Conservation (phyloP, 2,329 filamentous ascomycete genomes). For the Clarireedia monteithiana region DNA sequence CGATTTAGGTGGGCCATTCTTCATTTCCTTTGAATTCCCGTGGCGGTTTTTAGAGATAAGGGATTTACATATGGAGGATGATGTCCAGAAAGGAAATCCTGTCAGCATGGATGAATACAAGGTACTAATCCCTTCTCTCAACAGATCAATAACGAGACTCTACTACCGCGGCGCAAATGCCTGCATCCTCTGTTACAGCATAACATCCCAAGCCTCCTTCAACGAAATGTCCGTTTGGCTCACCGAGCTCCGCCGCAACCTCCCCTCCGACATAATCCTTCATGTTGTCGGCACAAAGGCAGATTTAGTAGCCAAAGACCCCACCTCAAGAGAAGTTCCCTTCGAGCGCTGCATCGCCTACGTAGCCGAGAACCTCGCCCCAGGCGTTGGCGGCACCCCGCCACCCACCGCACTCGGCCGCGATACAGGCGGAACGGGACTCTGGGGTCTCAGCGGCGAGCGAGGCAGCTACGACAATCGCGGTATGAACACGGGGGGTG, state of each 20-base stretch:
- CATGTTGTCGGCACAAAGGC: constrained; percentile 95
- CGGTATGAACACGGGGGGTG: background rate
- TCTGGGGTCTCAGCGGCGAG: background rate
- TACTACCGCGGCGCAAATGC: constrained; percentile 96
- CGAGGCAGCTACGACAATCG: constrained; percentile 3
- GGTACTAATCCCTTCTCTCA: background rate
- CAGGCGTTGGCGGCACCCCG: constrained; percentile 58
- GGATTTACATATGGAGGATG: too few species aligned
- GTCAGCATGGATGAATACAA: background rate
- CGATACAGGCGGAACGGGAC: background rate
- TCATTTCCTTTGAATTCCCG: background rate
- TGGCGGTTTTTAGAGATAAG: background rate
- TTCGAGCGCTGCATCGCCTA: constrained; percentile 96
- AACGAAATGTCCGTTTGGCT: constrained; percentile 91
- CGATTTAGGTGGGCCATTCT: constrained; percentile 57
- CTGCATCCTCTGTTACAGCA: constrained; percentile 89
- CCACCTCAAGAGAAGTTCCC: constrained; percentile 70
- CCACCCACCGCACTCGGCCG: constrained; percentile 50
- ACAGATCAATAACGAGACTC: constrained; percentile 72
- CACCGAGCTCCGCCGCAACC: constrained; percentile 71
- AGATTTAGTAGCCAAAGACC: constrained; percentile 82
- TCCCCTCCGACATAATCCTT: constrained; percentile 65
- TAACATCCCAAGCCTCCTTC: constrained; percentile 79
- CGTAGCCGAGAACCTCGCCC: constrained; percentile 83
- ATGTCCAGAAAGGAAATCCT: background rate